Base-by-base conservation (phyloP, 805 yeast species). In the Ogataea parapolymorpha region DNA sequence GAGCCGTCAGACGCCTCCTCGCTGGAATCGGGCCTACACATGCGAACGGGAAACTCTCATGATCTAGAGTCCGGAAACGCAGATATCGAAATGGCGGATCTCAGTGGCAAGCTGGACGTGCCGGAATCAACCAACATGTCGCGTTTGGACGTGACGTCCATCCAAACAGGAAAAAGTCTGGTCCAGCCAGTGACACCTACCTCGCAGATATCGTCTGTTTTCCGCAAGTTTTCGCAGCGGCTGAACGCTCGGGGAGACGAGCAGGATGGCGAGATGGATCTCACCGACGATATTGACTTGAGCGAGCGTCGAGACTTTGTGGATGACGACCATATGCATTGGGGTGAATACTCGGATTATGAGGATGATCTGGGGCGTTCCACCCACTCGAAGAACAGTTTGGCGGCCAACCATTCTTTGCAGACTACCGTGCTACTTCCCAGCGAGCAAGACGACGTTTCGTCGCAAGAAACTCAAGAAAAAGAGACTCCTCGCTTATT, bases 401-500 rank as follows among this genome's bases (percentile, higher is more conserved):
- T 31, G 9, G 13, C 6, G n/a, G 18, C 22, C 23, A 7, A 3
- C 27, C 22, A 17, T 13, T 23, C 42, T n/a, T 9, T 22, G n/a
- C 30, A 39, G 18, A 27, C 37, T 9, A 30, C 37, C 12, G 18
- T 27, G 27, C 17, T 34, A 2, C 26, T 25, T 13, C 23, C 39
- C 12, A 16, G 20, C 11, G 26, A 14, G 5, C 12, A 11, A 8
- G 39, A 34, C 14, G 32, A 29, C n/a, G 14, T 22, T 7, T n/a
- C 18, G 8, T 22, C 38, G 3, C 12, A 16, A 4, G 34, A 20
- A n/a, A 15, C 34, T 10, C 29, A 17, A 7, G 20, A 24, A 6
- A 18, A 18, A 14, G 18, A n/a, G 26, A 23, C 15, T 22, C 20
- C 42, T 30, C 20, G 14, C 12, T 43, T 74, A 5, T 74, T 63